Percentiles rank a stretch among this genome's conserved stretches.
Evolutionary conservation across 805 yeast genomes (phyloP).

Genomic region (Hanseniaspora guilliermondii): DNA sequence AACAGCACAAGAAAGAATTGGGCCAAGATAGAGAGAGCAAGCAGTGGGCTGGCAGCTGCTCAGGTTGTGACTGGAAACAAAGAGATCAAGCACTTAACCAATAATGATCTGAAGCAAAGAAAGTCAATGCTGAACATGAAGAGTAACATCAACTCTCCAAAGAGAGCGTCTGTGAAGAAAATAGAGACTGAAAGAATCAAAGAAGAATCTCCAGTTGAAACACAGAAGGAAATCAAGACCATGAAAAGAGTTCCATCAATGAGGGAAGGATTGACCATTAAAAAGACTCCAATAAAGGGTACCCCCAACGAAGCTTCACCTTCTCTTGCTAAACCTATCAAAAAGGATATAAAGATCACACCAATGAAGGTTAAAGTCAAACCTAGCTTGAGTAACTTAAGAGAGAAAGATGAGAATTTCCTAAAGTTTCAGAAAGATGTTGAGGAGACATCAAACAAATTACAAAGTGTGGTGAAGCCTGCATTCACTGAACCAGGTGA

Average conservation of each 20-base stretch:
- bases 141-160: neutral
- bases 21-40: slow-evolving; percentile 6
- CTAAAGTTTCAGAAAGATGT: slow-evolving; percentile 9
- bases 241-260: neutral
- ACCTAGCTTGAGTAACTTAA: neutral
- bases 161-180: neutral
- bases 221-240: neutral
- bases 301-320: neutral
- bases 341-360: slow-evolving; percentile 1
- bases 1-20: neutral
- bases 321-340: slow-evolving; percentile 12
- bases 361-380: slow-evolving; percentile 5
- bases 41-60: slow-evolving; percentile 10
- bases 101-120: neutral
- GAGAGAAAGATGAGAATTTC: slow-evolving; percentile 4
- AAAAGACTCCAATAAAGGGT: neutral
- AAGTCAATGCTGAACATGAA: slow-evolving; percentile 6
- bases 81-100: neutral
- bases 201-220: slow-evolving; percentile 1
- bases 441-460: neutral
- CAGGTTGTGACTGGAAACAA: slow-evolving; percentile 2
- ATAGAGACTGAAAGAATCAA: neutral
- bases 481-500: neutral
- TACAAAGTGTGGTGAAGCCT: neutral
- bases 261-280: neutral